These are phyloP conservation scores for Diaporthe sp. DNA, from an alignment of 2,329 filamentous ascomycete genomes.

Conservation along the genomic window DNA sequence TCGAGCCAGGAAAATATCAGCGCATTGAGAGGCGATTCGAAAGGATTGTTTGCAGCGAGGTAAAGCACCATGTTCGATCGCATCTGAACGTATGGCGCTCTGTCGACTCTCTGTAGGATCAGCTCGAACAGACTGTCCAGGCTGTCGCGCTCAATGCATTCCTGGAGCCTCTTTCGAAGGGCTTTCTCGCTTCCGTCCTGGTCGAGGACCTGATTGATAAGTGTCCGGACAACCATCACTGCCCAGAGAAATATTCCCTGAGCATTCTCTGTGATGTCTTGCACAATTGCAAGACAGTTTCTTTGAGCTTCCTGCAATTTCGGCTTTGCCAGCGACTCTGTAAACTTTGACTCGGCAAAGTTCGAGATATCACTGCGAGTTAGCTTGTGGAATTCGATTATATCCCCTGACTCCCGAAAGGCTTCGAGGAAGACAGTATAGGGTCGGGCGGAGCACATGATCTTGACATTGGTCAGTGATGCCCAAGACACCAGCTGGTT, in stretches of 20 bases:
- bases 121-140: slow-evolving; percentile 13
- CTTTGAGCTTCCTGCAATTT: not conserved
- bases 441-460: slow-evolving; percentile 18
- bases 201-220: slow-evolving; percentile 4
- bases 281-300: not conserved
- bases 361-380: slow-evolving; percentile 15
- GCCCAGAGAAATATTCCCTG: slow-evolving; percentile 27
- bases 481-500: not conserved
- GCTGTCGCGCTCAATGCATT: slow-evolving; percentile 22
- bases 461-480: slow-evolving; percentile 7
- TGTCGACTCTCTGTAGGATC: slow-evolving; percentile 11
- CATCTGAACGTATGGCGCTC: not conserved
- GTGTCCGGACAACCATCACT: slow-evolving; percentile 1
- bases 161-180: not conserved
- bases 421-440: slow-evolving; percentile 25
- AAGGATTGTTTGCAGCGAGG: slow-evolving; percentile 10
- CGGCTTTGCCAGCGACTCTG: not conserved
- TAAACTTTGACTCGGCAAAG: slow-evolving; percentile 2
- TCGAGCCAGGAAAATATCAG: slow-evolving; percentile 4
- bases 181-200: not conserved
- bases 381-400: slow-evolving; percentile 6
- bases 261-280: slow-evolving; percentile 19
- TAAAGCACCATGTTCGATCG: slow-evolving; percentile 21
- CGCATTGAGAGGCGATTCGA: slow-evolving; percentile 9
- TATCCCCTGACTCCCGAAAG: not conserved